Conservation (phyloP, 768 basidiomycete genomes). For the Coprinopsis marcescibilis region DNA sequence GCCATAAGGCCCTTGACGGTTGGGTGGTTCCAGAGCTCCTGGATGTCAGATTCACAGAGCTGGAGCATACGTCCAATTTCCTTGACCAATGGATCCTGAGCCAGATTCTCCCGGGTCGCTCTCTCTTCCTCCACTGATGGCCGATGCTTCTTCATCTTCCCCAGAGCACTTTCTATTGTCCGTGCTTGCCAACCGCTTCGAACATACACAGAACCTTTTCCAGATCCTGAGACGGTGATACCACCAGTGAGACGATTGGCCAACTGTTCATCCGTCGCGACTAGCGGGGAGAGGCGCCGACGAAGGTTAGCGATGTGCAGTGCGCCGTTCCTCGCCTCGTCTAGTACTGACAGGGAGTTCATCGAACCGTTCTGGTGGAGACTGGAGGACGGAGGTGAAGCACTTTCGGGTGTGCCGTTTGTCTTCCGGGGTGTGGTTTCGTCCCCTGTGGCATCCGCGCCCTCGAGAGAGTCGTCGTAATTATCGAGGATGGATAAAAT, state of each 20-base stretch:
- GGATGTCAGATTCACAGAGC: constrained; percentile 57
- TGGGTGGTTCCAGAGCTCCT: constrained; percentile 67
- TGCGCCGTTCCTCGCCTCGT: constrained; percentile 17
- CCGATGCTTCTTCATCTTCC: constrained; percentile 32
- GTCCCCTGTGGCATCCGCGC: constrained; percentile 28
- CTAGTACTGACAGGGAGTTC: constrained; percentile 24
- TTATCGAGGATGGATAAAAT: constrained; percentile 58
- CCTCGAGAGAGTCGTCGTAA: constrained; percentile 58
- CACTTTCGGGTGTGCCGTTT: constrained; percentile 32
- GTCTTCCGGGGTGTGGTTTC: constrained; percentile 23
- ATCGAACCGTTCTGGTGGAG: constrained; percentile 18
- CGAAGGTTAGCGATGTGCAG: constrained; percentile 51
- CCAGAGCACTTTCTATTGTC: constrained; percentile 49
- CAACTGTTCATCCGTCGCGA: constrained; percentile 56
- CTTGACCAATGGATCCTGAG: constrained; percentile 50
- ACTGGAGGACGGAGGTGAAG: constrained; percentile 35
- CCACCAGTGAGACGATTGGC: constrained; percentile 73
- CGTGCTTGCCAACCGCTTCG: constrained; percentile 79
- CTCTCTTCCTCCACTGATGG: constrained; percentile 27
- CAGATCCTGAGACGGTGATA: constrained; percentile 66
- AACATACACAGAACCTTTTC: constrained; percentile 69
- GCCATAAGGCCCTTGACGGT: constrained; percentile 63
- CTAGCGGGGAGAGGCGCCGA: constrained; percentile 51
- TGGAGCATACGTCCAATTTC: constrained; percentile 58
- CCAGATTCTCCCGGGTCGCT: constrained; percentile 24